phyloP scores from a whole-genome alignment of 1,284 basidiomycete genomes.

The Trametes pubescens region DNA sequence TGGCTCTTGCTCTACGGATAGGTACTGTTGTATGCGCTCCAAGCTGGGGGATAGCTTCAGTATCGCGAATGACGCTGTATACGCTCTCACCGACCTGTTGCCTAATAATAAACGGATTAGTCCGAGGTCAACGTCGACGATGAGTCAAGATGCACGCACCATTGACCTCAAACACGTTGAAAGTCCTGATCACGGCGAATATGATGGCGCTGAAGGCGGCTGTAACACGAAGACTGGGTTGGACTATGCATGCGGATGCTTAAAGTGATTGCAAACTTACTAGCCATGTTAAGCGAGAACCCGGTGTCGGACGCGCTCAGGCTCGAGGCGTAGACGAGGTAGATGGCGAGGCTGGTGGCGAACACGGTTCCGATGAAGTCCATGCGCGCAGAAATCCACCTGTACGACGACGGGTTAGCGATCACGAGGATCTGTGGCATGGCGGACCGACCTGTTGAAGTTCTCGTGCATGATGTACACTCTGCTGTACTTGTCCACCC shows the following conservation, averaged over 20 bases:
- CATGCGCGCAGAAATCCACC: constrained; percentile 42
- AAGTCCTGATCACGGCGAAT: constrained; percentile 56
- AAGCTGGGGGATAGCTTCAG: too few relatives aligned
- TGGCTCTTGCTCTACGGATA: constrained; percentile 79
- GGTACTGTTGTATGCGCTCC: constrained; percentile 66
- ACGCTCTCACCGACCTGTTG: constrained; percentile 49
- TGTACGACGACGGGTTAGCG: neutral
- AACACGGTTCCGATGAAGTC: constrained; percentile 60
- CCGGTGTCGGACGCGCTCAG: constrained; percentile 55
- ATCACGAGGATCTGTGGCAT: neutral
- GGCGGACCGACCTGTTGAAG: constrained; percentile 53
- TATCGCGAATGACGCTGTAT: too few relatives aligned
- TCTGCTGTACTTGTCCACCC: constrained; percentile 58
- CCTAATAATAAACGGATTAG: neutral
- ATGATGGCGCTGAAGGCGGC: constrained; percentile 63
- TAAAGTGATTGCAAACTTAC: constrained; percentile 36
- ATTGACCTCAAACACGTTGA: constrained; percentile 65
- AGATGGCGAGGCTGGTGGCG: constrained; percentile 58
- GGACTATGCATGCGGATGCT: neutral
- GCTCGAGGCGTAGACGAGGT: constrained; percentile 55
- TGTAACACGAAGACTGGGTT: constrained; percentile 21
- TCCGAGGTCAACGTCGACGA: neutral
- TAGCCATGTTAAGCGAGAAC: constrained; percentile 58
- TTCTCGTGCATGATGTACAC: constrained; percentile 58
- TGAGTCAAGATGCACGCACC: constrained; percentile 5